Percentiles rank a stretch among this genome's conserved stretches.
Evolutionary conservation across 345 rosid species (phyloP).

Genomic region (Noccaea caerulescens): DNA sequence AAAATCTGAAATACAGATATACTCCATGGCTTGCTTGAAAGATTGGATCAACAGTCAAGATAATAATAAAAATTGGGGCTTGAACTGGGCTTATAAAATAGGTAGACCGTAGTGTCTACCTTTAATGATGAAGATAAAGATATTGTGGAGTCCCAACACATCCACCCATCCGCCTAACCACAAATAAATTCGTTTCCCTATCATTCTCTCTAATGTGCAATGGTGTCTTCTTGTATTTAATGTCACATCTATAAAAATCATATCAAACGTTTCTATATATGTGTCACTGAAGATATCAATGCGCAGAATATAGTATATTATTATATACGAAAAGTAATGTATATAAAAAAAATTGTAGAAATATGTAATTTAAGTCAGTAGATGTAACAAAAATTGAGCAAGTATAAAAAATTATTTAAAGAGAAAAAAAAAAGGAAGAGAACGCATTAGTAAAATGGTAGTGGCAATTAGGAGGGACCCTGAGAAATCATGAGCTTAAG

Average conservation of each 20-base stretch:
- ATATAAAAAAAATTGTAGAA: background rate
- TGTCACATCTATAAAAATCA: conserved; percentile 18
- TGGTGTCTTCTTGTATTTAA: conserved; percentile 29
- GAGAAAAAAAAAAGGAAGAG: background rate
- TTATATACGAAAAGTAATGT: background rate
- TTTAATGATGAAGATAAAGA: conserved; percentile 54
- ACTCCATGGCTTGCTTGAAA: background rate
- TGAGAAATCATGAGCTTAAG: conserved; percentile 39
- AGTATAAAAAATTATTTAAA: background rate
- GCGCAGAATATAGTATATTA: background rate
- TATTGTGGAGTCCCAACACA: conserved; percentile 49
- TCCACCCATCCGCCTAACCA: conserved; percentile 40
- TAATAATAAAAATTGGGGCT: background rate
- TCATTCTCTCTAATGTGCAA: conserved; percentile 21
- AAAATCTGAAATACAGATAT: background rate
- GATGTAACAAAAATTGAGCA: conserved; percentile 12
- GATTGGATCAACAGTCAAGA: background rate
- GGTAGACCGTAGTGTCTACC: conserved; percentile 39
- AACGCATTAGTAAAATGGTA: conserved; percentile 18
- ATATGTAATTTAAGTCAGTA: background rate
- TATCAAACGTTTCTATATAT: conserved; percentile 15
- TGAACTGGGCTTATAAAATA: conserved; percentile 32
- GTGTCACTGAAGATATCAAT: conserved; percentile 1
- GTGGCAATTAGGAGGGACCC: conserved; percentile 40
- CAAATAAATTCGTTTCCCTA: conserved; percentile 27